Base-by-base conservation (phyloP, 139 green algal species). In the Tetradesmus lagerheimii region DNA sequence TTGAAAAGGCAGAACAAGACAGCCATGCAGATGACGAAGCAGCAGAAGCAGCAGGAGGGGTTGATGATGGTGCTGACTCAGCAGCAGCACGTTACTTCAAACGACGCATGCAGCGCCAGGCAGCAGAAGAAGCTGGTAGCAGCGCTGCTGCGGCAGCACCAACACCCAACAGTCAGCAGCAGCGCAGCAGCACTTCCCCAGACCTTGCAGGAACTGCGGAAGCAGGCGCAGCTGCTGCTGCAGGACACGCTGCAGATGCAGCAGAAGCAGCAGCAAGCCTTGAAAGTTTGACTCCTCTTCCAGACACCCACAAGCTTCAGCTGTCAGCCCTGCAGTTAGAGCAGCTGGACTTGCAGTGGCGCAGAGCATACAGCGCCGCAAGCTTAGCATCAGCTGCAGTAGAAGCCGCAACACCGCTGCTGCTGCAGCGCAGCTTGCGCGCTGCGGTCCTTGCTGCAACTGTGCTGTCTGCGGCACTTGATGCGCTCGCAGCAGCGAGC, bases 361-460 rank as follows among this genome's bases (percentile, higher is more conserved):
- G 91, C 0, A 89, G 91, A 1, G 83, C 92, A 20, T 91, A 95
- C 71, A 93, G 90, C 0, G 93, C 91, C 1, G 95, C 93, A 11
- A 90, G 86, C 43, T 93, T 97, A 38, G 94, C 93, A 6, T 77
- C 89, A 41, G 80, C 95, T 2, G 93, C 92, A 45, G 93, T 91
- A 0, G 95, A 98, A 12, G 91, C 93, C 1, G 90, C 90, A 2
- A 91, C 80, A 0, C 95, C 94, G 45, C 89, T 98, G 82, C 79
- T 96, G n/a, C 74, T 95, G 67, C 95, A 88, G 64, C 64, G 35
- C 43, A 79, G 57, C 43, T 35, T 91, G 41, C 66, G 43, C 1
- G 23, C 31, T 39, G 80, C 80, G 16, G 80, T 91, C 20, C 80
- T 88, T 9, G 88, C 88, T 20, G 57, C 57, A 18, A 64, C 50